A percentile compares a stretch with the other conserved stretches of the same genome.
Evolutionary conservation across 2,329 filamentous ascomycete genomes (phyloP).

Genomic region (Rugonectria rugulosa): DNA sequence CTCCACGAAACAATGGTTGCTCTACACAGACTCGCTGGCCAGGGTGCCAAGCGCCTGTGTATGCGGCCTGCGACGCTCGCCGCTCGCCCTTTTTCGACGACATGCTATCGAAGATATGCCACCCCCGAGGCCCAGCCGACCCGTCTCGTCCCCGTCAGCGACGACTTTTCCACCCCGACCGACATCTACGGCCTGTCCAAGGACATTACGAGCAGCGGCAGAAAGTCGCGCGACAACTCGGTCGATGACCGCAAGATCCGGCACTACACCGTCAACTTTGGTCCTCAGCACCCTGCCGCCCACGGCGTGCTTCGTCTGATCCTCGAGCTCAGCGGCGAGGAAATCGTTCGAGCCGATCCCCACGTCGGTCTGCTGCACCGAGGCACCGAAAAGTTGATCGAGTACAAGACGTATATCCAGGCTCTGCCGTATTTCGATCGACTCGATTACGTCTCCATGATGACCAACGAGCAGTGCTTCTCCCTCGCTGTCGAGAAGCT

Average conservation of each 20-base stretch:
- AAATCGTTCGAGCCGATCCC: slow-evolving; percentile 95
- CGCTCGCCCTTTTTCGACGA: slow-evolving; percentile 71
- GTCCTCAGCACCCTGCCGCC: slow-evolving; percentile 96
- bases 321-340: slow-evolving; percentile 96
- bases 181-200: slow-evolving; percentile 58
- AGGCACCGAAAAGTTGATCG: slow-evolving; percentile 98
- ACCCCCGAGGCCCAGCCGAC: slow-evolving; percentile 61
- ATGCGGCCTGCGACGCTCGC: slow-evolving; percentile 54
- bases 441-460: slow-evolving; percentile 99
- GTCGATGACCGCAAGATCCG: slow-evolving; percentile 81
- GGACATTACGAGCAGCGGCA: slow-evolving; percentile 50
- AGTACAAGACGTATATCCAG: slow-evolving; percentile 99
- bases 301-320: slow-evolving; percentile 98
- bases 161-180: slow-evolving; percentile 64
- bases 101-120: slow-evolving; percentile 69
- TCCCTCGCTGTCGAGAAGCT: slow-evolving; percentile 96
- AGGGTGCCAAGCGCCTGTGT: slow-evolving; percentile 72
- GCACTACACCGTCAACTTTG: slow-evolving; percentile 99
- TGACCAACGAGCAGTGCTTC: slow-evolving; percentile 99
- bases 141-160: slow-evolving; percentile 70
- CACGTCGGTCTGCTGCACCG: slow-evolving; percentile 96
- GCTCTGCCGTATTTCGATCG: slow-evolving; percentile 98
- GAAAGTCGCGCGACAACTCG: slow-evolving; percentile 57
- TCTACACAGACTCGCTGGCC: slow-evolving; percentile 76
- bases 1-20: slow-evolving; percentile 77